Evolutionary conservation across 179 eudicot genomes (phyloP).

Genomic region (Actinidia chinensis): DNA sequence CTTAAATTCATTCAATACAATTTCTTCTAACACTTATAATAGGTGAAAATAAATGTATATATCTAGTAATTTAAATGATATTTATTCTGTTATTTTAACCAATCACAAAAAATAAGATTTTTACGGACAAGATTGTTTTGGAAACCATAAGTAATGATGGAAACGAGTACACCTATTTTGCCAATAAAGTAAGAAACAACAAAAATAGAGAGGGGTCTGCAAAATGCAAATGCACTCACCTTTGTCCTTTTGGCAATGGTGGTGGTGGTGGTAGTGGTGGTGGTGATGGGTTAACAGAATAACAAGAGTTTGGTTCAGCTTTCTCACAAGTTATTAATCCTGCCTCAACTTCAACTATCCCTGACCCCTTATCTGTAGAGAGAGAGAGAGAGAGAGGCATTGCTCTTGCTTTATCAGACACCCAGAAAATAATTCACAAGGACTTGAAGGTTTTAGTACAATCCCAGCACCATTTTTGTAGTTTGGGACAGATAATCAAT

Average conservation of each 20-base stretch:
- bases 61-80: no score
- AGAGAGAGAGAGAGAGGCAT: background rate
- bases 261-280: slow-evolving; percentile 29
- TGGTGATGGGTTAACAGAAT: slow-evolving; percentile 35
- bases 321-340: slow-evolving; percentile 22
- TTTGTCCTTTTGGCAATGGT: slow-evolving; percentile 15
- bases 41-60: no score
- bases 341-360: slow-evolving; percentile 25
- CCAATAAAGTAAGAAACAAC: background rate
- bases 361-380: slow-evolving; percentile 29
- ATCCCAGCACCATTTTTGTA: background rate
- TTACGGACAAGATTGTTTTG: no score
- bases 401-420: slow-evolving; percentile 19
- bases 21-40: no score
- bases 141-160: slow-evolving; percentile 7
- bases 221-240: slow-evolving; percentile 19
- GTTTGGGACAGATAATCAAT: background rate
- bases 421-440: slow-evolving; percentile 10
- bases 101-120: no score
- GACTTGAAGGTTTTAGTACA: background rate
- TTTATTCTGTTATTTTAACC: no score
- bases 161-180: background rate
- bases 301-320: slow-evolving; percentile 39
- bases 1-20: no score
- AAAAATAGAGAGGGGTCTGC: background rate